Evolutionary conservation across 2,329 filamentous ascomycete species (phyloP).

Genomic region (Xylariaceae sp.): DNA sequence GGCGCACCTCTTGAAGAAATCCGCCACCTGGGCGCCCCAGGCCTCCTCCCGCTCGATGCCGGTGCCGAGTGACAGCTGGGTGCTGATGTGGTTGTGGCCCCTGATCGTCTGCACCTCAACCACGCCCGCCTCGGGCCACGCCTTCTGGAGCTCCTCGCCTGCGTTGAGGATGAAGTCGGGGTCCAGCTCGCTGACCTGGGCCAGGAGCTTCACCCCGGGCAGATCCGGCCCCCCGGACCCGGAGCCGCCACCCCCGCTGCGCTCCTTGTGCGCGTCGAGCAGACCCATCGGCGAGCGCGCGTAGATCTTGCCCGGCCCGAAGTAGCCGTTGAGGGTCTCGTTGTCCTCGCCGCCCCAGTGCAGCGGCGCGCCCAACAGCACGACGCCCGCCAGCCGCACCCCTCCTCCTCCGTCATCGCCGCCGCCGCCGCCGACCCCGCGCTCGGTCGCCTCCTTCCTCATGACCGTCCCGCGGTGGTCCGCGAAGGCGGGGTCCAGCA

Average conservation of each 20-base stretch:
- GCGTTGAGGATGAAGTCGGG: constrained; percentile 16
- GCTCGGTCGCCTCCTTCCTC: not conserved
- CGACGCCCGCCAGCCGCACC: constrained; percentile 14
- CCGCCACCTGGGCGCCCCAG: constrained; percentile 20
- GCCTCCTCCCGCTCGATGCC: constrained; percentile 23
- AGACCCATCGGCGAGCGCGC: constrained; percentile 16
- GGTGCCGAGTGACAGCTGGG: constrained; percentile 17
- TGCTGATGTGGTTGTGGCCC: constrained; percentile 25
- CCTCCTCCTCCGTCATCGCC: constrained; percentile 7
- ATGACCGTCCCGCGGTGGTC: constrained; percentile 9
- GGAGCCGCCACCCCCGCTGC: constrained; percentile 1
- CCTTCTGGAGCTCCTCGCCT: constrained; percentile 14
- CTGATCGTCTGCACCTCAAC: constrained; percentile 14
- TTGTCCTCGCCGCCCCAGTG: constrained; percentile 17
- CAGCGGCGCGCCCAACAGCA: constrained; percentile 18
- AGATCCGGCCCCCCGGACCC: constrained; percentile 10
- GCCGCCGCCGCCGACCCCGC: constrained; percentile 1
- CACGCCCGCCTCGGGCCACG: constrained; percentile 11
- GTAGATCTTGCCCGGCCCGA: constrained; percentile 15
- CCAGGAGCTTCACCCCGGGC: constrained; percentile 13
- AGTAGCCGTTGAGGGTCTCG: constrained; percentile 13
- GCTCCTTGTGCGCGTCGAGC: constrained; percentile 12
- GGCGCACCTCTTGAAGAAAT: constrained; percentile 13
- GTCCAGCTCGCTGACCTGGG: constrained; percentile 21
- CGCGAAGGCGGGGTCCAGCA: constrained; percentile 21